Conservation (phyloP, 2,329 filamentous ascomycete species). For the Colletotrichum magnum region DNA sequence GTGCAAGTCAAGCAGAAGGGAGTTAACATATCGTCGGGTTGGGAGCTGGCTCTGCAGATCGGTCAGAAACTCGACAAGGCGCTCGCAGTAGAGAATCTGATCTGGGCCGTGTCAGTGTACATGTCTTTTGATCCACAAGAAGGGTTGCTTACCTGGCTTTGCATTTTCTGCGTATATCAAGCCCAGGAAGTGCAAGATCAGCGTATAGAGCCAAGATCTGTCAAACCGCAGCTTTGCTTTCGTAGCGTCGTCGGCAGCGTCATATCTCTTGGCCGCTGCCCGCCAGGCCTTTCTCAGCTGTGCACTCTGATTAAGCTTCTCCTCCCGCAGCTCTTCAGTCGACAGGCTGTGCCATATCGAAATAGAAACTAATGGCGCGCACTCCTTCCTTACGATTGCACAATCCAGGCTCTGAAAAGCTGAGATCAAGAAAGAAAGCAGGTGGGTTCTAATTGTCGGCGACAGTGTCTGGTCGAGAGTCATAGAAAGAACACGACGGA, state of each 20-base stretch:
- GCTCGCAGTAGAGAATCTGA: slow-evolving; percentile 86
- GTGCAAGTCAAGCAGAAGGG: slow-evolving; percentile 88
- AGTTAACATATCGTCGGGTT: slow-evolving; percentile 93
- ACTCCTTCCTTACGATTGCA: slow-evolving; percentile 92
- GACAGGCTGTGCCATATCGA: slow-evolving; percentile 95
- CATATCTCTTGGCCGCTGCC: slow-evolving; percentile 86
- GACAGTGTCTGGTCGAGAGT: slow-evolving; percentile 80
- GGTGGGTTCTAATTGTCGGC: slow-evolving; percentile 78
- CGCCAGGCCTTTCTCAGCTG: slow-evolving; percentile 92
- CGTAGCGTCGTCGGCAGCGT: slow-evolving; percentile 83
- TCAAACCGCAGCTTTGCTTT: slow-evolving; percentile 91
- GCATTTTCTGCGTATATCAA: slow-evolving; percentile 74
- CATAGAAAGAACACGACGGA: slow-evolving; percentile 91
- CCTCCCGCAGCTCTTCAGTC: slow-evolving; percentile 80
- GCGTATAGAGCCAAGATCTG: slow-evolving; percentile 90
- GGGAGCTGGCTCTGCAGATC: slow-evolving; percentile 95
- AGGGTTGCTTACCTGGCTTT: slow-evolving; percentile 58
- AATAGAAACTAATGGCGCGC: slow-evolving; percentile 93
- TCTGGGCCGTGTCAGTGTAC: slow-evolving; percentile 60
- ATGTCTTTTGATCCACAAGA: slow-evolving; percentile 4
- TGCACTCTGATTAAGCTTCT: slow-evolving; percentile 78
- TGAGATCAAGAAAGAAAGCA: slow-evolving; percentile 91
- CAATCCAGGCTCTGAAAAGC: slow-evolving; percentile 96
- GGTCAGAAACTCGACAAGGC: slow-evolving; percentile 91
- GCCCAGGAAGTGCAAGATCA: slow-evolving; percentile 86